Base-by-base conservation (phyloP, 805 yeast species). In the Monosporozyma yasuniensis region DNA sequence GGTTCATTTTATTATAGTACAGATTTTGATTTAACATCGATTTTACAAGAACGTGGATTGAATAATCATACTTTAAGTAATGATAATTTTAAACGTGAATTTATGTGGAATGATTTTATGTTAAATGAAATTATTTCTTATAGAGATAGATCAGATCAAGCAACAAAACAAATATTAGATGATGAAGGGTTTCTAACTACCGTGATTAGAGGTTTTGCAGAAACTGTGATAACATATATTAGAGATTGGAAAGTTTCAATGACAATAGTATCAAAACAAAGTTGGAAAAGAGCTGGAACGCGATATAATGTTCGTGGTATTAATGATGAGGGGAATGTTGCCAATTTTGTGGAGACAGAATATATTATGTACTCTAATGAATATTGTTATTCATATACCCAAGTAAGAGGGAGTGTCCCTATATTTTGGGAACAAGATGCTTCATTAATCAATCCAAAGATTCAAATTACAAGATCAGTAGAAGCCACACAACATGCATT, bases 401-500 rank as follows among this genome's bases (percentile, higher is more conserved):
- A 89, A 66, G 79, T 93, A 9, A 75, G 99, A 61, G 99, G 99
- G 4, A 84, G 95, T 14, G 88, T 93, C 3, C 99, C 99, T 0
- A 75, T 91, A 1, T 93, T 93, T 62, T 93, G 99, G 99, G 99
- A 93, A 64, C 99, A 93, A 66, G 97, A 91, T 59, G 80, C 93
- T 2, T 84, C 95, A 2, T 70, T 91, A 52, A 79, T 91, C 23
- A 82, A 86, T 55, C 95, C 96, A 18, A 93, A 90, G 61, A 87
- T 91, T 46, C 83, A 83, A 43, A 75, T 93, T 10, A 88, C 96
- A 0, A 75, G 99, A 59, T 86, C 96, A 1, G 67, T 78, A 35
- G 97, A 89, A 56, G 98, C 98, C 1, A 82, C 98, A 0, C 95
- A 87, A 61, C 95, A 96, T 0, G 79, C 89, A 1, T 91, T 91